A percentile compares a stretch with the other conserved stretches of the same genome.
Conservation (phyloP, 177 flowering plant genomes). For the Telopea speciosissima region DNA sequence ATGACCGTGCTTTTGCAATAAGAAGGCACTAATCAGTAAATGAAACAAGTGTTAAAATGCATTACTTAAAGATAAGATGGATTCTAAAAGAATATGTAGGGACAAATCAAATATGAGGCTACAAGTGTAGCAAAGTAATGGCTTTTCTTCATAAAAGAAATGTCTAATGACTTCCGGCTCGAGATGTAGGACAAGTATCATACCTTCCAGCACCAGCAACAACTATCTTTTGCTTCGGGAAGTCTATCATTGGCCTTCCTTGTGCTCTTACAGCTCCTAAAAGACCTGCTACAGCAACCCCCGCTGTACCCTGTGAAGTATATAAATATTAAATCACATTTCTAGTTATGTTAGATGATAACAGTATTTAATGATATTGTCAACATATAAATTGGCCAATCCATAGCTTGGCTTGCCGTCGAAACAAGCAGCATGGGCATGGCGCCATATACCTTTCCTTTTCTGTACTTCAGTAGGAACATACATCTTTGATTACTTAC, state of each 20-base stretch:
- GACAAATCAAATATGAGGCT: neutral
- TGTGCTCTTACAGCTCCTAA: constrained; percentile 97
- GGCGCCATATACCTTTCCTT: too few species aligned
- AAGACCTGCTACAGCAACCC: constrained; percentile 98
- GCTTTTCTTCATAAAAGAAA: neutral
- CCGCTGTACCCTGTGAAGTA: constrained; percentile 85
- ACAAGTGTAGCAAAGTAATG: neutral
- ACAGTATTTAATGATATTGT: neutral
- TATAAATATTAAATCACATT: constrained; percentile 1
- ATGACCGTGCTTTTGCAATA: too few species aligned
- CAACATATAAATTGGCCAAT: too few species aligned
- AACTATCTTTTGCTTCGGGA: constrained; percentile 94
- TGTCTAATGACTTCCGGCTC: neutral
- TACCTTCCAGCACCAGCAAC: constrained; percentile 99
- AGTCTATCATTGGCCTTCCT: constrained; percentile 95
- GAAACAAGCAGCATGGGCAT: too few species aligned
- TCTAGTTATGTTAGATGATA: neutral
- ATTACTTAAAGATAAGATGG: neutral
- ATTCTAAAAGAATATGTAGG: neutral
- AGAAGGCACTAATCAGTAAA: too few species aligned
- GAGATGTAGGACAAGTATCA: constrained; percentile 8
- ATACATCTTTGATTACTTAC: too few species aligned
- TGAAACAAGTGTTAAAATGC: too few species aligned
- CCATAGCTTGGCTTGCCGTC: too few species aligned
- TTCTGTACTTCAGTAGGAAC: too few species aligned